Conservation (phyloP, 192 early-diverging fungal species). For the Coemansia biformis region DNA sequence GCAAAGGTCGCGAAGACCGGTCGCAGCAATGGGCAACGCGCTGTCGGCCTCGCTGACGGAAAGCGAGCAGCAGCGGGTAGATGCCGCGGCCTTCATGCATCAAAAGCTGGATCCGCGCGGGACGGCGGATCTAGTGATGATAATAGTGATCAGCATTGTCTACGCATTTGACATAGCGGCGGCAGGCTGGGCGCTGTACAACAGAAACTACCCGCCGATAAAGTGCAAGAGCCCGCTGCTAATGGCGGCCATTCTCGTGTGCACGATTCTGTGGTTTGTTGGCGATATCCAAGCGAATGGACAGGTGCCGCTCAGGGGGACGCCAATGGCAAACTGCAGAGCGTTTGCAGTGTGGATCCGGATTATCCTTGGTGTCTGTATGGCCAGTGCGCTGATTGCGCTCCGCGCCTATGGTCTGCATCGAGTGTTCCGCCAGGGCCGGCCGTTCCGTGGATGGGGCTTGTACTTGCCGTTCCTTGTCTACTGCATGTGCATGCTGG, state of each 20-base stretch:
- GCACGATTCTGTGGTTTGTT: constrained; percentile 19
- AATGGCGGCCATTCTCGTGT: constrained; percentile 13
- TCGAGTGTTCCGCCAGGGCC: constrained; percentile 26
- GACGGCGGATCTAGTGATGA: constrained; percentile 12
- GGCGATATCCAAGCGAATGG: constrained; percentile 36
- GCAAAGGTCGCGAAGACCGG: neutral
- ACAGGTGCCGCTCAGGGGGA: constrained; percentile 9
- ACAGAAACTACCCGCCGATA: constrained; percentile 38
- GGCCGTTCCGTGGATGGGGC: constrained; percentile 24
- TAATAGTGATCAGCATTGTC: constrained; percentile 7
- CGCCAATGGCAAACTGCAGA: constrained; percentile 24
- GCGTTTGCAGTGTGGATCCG: constrained; percentile 43
- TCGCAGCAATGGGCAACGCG: constrained; percentile 30
- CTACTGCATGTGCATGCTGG: constrained; percentile 6
- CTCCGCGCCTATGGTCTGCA: constrained; percentile 24
- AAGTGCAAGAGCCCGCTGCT: constrained; percentile 35
- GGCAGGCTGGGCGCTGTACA: constrained; percentile 16
- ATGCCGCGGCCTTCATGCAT: neutral
- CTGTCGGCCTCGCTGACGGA: constrained; percentile 21
- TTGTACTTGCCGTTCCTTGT: constrained; percentile 24
- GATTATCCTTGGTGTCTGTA: constrained; percentile 28
- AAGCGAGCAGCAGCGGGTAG: constrained; percentile 13
- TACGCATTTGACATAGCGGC: constrained; percentile 20
- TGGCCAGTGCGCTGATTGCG: constrained; percentile 23
- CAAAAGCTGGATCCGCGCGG: constrained; percentile 23